phyloP scores from a whole-genome alignment of 768 basidiomycete genomes.

The Antrodiella citrinella region DNA sequence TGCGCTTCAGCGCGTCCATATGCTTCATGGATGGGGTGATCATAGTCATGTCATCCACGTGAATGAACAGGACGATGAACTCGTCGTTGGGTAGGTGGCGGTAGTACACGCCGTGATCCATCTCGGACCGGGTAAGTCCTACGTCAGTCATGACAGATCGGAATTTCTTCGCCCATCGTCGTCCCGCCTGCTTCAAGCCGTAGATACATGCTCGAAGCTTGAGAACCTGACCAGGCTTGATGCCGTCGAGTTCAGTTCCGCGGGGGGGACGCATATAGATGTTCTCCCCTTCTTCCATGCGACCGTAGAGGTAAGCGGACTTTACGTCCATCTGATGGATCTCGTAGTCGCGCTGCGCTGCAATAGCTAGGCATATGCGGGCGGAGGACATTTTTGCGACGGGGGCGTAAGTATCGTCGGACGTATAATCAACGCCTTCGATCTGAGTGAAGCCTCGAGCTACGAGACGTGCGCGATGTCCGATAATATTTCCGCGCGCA shows the following conservation, averaged over 20 bases:
- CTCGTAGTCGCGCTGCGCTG: conserved; percentile 10
- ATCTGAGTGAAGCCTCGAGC: conserved; percentile 26
- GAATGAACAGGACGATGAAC: conserved; percentile 14
- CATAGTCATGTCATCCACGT: conserved; percentile 29
- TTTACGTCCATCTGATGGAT: conserved; percentile 14
- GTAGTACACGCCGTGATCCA: conserved; percentile 22
- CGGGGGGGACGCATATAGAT: conserved; percentile 23
- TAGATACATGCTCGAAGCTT: conserved; percentile 28
- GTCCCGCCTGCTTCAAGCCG: conserved; percentile 34
- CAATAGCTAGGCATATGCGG: conserved; percentile 17
- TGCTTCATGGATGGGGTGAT: conserved; percentile 11
- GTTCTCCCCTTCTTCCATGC: conserved; percentile 16
- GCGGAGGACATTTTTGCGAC: conserved; percentile 15
- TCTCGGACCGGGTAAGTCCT: conserved; percentile 15
- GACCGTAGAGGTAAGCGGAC: conserved; percentile 20
- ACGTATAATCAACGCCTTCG: conserved; percentile 26
- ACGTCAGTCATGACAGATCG: conserved; percentile 10
- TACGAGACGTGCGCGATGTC: conserved; percentile 31
- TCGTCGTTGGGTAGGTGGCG: background rate
- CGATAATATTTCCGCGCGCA: conserved; percentile 24
- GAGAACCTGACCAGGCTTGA: background rate
- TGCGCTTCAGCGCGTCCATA: conserved; percentile 13
- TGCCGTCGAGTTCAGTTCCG: conserved; percentile 16
- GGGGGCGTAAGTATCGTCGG: conserved; percentile 28
- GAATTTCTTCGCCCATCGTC: conserved; percentile 30